Conservation (phyloP, 2,329 filamentous ascomycete species). For the Pseudogymnoascus sp. region DNA sequence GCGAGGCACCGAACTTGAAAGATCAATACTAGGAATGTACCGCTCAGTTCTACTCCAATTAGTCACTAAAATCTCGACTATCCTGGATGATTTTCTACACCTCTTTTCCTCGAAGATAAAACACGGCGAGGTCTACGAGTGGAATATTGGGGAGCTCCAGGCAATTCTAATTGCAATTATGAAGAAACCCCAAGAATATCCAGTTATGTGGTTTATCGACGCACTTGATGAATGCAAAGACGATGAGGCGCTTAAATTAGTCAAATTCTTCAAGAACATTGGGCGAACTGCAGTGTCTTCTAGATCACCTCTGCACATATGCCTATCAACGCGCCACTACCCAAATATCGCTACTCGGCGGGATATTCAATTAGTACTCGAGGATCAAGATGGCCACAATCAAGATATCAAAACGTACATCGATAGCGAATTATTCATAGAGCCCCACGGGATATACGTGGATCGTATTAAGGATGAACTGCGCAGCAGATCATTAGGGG, state of each 20-base stretch:
- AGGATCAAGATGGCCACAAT: constrained; percentile 22
- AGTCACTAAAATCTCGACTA: constrained; percentile 26
- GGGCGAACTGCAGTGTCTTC: constrained; percentile 13
- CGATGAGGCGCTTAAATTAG: constrained; percentile 27
- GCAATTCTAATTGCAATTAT: not conserved
- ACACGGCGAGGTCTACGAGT: not conserved
- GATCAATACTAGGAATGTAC: constrained; percentile 39
- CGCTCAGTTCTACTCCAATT: constrained; percentile 40
- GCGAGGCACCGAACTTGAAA: constrained; percentile 32
- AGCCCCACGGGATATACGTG: constrained; percentile 14
- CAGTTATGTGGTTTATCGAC: constrained; percentile 35
- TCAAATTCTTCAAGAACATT: constrained; percentile 25
- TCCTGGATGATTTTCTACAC: constrained; percentile 27
- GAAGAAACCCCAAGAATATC: not conserved
- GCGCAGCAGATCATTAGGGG: constrained; percentile 19
- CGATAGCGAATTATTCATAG: constrained; percentile 20
- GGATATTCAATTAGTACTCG: constrained; percentile 21
- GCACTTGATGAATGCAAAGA: constrained; percentile 40
- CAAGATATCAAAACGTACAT: constrained; percentile 26
- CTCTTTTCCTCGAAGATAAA: constrained; percentile 16
- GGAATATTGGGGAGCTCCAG: not conserved
- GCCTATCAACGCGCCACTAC: constrained; percentile 26
- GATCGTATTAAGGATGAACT: constrained; percentile 18
- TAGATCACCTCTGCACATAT: constrained; percentile 15
- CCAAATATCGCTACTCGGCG: constrained; percentile 21